phyloP scores from a whole-genome alignment of 148 eudicot genomes.

The Camellia granthamiana region DNA sequence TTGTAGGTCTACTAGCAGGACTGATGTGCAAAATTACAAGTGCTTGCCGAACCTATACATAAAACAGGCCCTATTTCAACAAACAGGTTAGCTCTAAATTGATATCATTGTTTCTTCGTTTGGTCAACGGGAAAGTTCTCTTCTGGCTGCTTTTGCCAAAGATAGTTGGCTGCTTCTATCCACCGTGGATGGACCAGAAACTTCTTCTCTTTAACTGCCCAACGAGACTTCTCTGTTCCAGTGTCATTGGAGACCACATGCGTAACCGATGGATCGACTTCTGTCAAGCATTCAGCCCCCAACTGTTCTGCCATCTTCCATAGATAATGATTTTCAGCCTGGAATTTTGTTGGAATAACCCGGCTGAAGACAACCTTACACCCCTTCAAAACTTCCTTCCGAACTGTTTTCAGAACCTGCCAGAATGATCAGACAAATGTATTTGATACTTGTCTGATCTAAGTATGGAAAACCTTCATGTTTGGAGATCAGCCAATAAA shows the following conservation, averaged over 20 bases:
- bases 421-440: not conserved
- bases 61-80: not conserved
- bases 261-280: slow-evolving; percentile 49
- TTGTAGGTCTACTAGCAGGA: not conserved
- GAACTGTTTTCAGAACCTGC: slow-evolving; percentile 57
- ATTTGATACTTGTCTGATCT: not conserved
- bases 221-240: slow-evolving; percentile 71
- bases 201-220: slow-evolving; percentile 64
- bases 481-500: not conserved
- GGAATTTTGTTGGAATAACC: slow-evolving; percentile 46
- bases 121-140: slow-evolving; percentile 61
- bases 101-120: slow-evolving; percentile 22
- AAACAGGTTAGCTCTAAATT: not conserved
- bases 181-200: slow-evolving; percentile 66
- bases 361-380: slow-evolving; percentile 69
- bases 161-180: slow-evolving; percentile 67
- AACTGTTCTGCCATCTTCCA: slow-evolving; percentile 79
- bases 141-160: slow-evolving; percentile 68
- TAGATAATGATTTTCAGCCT: slow-evolving; percentile 44
- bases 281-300: slow-evolving; percentile 65
- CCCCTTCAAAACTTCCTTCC: slow-evolving; percentile 56
- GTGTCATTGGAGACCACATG: slow-evolving; percentile 66
- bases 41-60: not conserved
- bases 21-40: not conserved
- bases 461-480: not conserved